phyloP scores from a whole-genome alignment of 106 monocot genomes.

The Dendrobium chrysotoxum region DNA sequence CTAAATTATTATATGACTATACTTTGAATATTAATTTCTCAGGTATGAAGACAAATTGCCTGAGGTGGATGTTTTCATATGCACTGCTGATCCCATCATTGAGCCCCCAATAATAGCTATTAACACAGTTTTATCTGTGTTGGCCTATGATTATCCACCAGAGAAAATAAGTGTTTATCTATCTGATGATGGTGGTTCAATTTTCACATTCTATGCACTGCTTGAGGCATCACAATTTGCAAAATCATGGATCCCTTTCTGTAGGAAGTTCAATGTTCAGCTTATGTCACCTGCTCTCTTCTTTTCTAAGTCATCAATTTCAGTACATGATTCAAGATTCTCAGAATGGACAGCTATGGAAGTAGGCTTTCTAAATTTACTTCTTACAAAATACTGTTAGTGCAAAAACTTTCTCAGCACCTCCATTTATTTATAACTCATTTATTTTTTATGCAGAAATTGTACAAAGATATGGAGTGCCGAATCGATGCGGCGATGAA shows the following conservation, averaged over 20 bases:
- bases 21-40: background rate
- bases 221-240: constrained; percentile 67
- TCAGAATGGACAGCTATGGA: constrained; percentile 29
- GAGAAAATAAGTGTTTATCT: constrained; percentile 67
- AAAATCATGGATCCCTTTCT: constrained; percentile 70
- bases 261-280: constrained; percentile 54
- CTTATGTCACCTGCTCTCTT: constrained; percentile 54
- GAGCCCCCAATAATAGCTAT: constrained; percentile 74
- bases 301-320: constrained; percentile 17
- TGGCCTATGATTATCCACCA: constrained; percentile 63
- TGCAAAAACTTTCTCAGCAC: background rate
- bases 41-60: constrained; percentile 43
- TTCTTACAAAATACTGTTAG: background rate
- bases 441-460: constrained; percentile 13
- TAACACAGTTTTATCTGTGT: constrained; percentile 66
- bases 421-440: background rate
- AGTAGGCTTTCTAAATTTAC: constrained; percentile 8
- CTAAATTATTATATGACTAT: background rate
- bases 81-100: constrained; percentile 59
- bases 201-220: constrained; percentile 74
- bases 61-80: constrained; percentile 59
- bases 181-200: constrained; percentile 70
- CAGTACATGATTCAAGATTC: background rate
- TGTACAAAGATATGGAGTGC: constrained; percentile 45
- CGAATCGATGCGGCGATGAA: constrained; percentile 19